Base-by-base conservation (phyloP, 2,329 filamentous ascomycete genomes). In the Pseudogymnoascus sp. region DNA sequence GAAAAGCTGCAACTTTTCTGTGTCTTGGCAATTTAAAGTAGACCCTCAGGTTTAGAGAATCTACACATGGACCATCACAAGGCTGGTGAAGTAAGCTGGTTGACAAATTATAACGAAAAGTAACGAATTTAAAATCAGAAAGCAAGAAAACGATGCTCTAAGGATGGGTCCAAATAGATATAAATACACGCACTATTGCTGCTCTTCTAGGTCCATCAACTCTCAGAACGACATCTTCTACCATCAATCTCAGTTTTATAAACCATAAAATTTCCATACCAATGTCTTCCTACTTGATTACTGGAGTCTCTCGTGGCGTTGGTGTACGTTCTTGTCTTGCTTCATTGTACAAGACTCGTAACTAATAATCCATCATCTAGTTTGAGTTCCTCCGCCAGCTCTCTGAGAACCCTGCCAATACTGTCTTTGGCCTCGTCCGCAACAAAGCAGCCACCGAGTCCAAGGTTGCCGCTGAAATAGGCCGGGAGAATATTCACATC, bases 331-430 rank as follows among this genome's bases (percentile, higher is more conserved):
- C 56, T 56, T 44, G 28, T 63, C 59, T 25, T 61, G 7, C 50
- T 62, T 59, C 60, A 67, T 67, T 67, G 35, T 10, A 59, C 44
- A 66, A 63, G 40, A 61, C 60, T 64, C 42, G 8, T 60, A 50
- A 64, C 62, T 63, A 62, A 66, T 63, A 65, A 50, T 18, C 53
- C 33, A 61, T 60, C 61, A 65, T 63, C 31, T 63, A 83, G 81
- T 82, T 76, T 61, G 80, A 77, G 64, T 79, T 83, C 67, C 62
- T 84, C 47, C 71, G 70, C 28, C 73, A 80, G 37, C 65, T 81
- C 10, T 81, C 81, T 0, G 67, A 69, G 21, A 71, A 80, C 65
- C 70, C 76, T 7, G 64, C 69, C 16, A 80, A 80, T 65, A 70
- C 70, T 0, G 74, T 82, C 59, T 69, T 82, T 56, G 80, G 79